phyloP scores from a whole-genome alignment of 371 early-diverging fungal genomes.

The Apophysomyces ossiformis region DNA sequence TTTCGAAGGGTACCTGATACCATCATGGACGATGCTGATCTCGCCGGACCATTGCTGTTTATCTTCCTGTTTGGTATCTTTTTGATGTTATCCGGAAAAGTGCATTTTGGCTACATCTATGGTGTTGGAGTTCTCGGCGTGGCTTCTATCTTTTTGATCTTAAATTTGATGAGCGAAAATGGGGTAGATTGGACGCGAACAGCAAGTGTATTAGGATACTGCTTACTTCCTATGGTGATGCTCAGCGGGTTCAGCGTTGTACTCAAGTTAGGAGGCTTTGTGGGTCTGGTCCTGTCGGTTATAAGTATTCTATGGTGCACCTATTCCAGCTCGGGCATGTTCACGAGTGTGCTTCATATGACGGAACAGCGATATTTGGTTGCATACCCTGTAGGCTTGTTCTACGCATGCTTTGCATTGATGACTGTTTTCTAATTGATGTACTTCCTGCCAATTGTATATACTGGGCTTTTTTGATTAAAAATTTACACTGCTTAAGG shows the following conservation, averaged over 20 bases:
- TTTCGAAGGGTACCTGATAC: constrained; percentile 84
- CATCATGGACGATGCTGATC: constrained; percentile 94
- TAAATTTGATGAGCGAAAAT: constrained; percentile 92
- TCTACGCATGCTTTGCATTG: constrained; percentile 95
- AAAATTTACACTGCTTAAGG: no score
- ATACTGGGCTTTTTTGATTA: background rate
- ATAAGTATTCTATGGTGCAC: constrained; percentile 94
- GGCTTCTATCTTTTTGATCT: constrained; percentile 80
- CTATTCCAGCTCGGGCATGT: constrained; percentile 93
- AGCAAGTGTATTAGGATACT: constrained; percentile 96
- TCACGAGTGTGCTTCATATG: constrained; percentile 92
- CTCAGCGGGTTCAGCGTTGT: constrained; percentile 69
- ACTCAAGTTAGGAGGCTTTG: constrained; percentile 51
- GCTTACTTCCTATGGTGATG: constrained; percentile 93
- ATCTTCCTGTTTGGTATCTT: constrained; percentile 90
- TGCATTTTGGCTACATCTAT: constrained; percentile 97
- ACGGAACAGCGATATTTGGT: constrained; percentile 92
- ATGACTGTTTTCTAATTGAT: constrained; percentile 84
- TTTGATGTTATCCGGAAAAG: constrained; percentile 85
- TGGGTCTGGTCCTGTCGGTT: constrained; percentile 64
- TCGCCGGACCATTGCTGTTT: constrained; percentile 94
- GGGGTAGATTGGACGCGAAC: constrained; percentile 90
- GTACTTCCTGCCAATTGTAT: background rate
- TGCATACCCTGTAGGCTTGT: constrained; percentile 93
- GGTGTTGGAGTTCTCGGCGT: constrained; percentile 94